Base-by-base conservation (phyloP, 768 basidiomycete genomes). In the Naganishia randhawae region DNA sequence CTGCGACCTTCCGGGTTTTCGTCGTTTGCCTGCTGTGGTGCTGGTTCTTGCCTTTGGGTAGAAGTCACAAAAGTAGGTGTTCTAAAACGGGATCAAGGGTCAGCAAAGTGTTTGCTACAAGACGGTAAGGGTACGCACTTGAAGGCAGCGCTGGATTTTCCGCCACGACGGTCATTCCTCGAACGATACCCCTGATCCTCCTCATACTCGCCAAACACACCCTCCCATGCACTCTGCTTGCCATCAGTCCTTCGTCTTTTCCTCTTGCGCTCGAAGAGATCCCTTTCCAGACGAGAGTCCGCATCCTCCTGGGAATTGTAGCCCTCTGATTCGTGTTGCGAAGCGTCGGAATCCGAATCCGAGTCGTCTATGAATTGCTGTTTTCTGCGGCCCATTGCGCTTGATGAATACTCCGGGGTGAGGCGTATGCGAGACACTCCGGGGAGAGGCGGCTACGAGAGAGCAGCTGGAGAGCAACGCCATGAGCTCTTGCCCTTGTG, bases 141-240 rank as follows among this genome's bases (percentile, higher is more conserved):
- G 66, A 67, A 67, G 19, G 66, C 66, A 10, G 66, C 68, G 29
- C 73, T 71, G 41, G 70, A 66, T 50, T 71, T 69, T 10, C 68
- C 68, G 27, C 70, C 71, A 35, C 73, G 39, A 31, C 48, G 50
- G 22, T 41, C 65, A 17, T 42, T 52, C 41, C 51, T 71, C 69
- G 51, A 8, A 73, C 71, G 65, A 72, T 27, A 53, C 72, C 73
- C 31, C 70, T 55, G 16, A 17, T 71, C 73, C 25, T 77, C 76
- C 19, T 71, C 71, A 14, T 75, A 76, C 57, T 77, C 77, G 2
- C 76, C 78, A 69, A 78, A 80, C 14, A 77, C 72, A 9, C 78
- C 78, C 51, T 78, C 76, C 78, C 78, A 80, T 31, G 78, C 78
- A 22, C 69, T 63, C 16, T 65, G 73, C 64, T 80, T 80, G 27